Base-by-base conservation (phyloP, 768 basidiomycete genomes). In the Pleurotus cornucopiae region DNA sequence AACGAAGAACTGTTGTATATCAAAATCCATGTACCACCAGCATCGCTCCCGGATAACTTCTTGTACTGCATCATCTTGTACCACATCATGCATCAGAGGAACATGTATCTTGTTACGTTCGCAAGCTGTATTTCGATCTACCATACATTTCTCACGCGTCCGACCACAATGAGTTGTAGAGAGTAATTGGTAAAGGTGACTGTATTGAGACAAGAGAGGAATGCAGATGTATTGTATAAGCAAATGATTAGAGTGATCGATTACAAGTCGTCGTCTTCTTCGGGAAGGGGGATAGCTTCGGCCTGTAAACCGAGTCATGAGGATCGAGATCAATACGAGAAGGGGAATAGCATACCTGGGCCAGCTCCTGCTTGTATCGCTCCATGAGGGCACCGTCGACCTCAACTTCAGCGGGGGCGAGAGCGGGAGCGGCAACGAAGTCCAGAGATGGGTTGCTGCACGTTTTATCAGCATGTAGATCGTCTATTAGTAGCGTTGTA, bases 371-470 rank as follows among this genome's bases (percentile, higher is more conserved):
- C 65, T 86, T 80, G 76, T 98, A 98, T 62, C 87, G 77, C 48
- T 71, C 74, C 83, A 97, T 94, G 70, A 97, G 76, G 6, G 54
- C 70, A 13, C 79, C 71, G 70, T 98, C 95, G 66, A 98, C 82
- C 58, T 82, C 67, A 59, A 98, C 92, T 72, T 98, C 94, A 61
- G 94, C 93, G 58, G 96, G 97, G 25, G 89, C 89, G 54, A 98
- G 87, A 57, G 95, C 94, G 37, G 94, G 94, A 5, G 96, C 94
- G 39, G 97, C 96, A 57, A 98, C 95, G 66, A 99, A 98, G 47
- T 98, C 96, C 60, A 99, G 86, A 51, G 74, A 55, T 52, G 86
- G 75, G 75, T 96, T 97, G 51, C 94, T 96, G 63, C 1, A 55
- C 13, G 23, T 48, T 20, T 2, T 25, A 56, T 58, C 7, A 56